Conservation (phyloP, 495 filamentous ascomycete genomes). For the Amorphotheca resinae region DNA sequence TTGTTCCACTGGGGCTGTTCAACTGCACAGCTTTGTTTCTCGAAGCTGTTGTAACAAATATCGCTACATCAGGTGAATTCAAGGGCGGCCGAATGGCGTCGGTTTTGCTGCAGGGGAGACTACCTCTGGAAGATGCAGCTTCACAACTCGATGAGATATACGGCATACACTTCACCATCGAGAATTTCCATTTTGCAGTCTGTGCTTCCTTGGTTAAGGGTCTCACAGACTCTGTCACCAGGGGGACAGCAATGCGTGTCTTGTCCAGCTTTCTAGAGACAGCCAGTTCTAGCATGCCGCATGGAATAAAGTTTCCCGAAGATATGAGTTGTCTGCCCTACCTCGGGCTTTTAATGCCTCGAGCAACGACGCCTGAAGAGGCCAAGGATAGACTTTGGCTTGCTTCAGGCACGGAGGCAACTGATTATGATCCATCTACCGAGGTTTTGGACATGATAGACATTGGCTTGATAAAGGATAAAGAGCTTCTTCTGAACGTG, state of each 20-base stretch:
- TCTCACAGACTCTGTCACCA: slow-evolving; percentile 45
- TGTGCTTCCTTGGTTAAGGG: slow-evolving; percentile 48
- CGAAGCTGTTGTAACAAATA: slow-evolving; percentile 47
- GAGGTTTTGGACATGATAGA: slow-evolving; percentile 28
- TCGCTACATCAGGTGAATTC: slow-evolving; percentile 42
- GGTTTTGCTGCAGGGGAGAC: slow-evolving; percentile 42
- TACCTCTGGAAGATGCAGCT: slow-evolving; percentile 43
- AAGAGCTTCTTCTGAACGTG: slow-evolving; percentile 42
- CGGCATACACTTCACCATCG: slow-evolving; percentile 46
- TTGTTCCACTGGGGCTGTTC: slow-evolving; percentile 45
- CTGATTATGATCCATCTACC: slow-evolving; percentile 21
- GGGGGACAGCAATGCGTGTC: slow-evolving; percentile 39
- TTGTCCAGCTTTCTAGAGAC: slow-evolving; percentile 48
- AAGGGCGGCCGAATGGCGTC: slow-evolving; percentile 42
- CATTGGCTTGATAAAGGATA: slow-evolving; percentile 33
- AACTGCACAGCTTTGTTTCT: slow-evolving; percentile 49
- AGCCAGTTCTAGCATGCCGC: slow-evolving; percentile 28
- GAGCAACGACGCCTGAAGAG: slow-evolving; percentile 33
- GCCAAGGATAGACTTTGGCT: slow-evolving; percentile 40
- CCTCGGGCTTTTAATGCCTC: slow-evolving; percentile 35
- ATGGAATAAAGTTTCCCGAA: slow-evolving; percentile 10
- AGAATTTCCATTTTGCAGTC: slow-evolving; percentile 52
- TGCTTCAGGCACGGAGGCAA: slow-evolving; percentile 9
- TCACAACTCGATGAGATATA: slow-evolving; percentile 46
- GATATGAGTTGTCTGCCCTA: slow-evolving; percentile 36